Evolutionary conservation across 75 land plant genomes (phyloP).

Genomic region (Cupressus sempervirens): DNA sequence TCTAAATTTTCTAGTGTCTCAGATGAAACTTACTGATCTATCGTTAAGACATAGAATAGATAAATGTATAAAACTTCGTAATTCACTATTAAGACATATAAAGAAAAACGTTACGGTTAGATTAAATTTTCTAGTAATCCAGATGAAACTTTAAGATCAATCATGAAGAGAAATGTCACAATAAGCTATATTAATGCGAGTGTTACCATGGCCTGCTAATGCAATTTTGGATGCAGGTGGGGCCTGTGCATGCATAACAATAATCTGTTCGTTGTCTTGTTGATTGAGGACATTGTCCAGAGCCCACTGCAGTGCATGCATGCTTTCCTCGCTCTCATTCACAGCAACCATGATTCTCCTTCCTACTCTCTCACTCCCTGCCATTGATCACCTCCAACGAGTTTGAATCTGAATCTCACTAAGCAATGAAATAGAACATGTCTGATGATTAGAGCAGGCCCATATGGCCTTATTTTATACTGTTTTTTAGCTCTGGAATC

Average conservation of each 20-base stretch:
- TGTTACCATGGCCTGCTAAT: background rate
- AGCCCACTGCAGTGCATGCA: conserved; percentile 31
- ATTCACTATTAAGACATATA: no score
- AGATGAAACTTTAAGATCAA: no score
- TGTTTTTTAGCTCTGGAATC: background rate
- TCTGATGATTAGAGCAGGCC: background rate
- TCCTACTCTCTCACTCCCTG: conserved; percentile 1
- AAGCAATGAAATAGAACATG: background rate
- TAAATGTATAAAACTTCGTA: no score
- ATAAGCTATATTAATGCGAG: background rate
- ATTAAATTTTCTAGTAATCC: no score
- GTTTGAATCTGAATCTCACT: background rate
- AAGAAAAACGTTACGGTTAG: no score
- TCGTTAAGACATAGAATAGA: no score
- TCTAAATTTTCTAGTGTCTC: no score
- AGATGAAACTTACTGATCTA: no score
- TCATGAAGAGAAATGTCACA: no score
- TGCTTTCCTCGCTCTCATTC: conserved; percentile 33
- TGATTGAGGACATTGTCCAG: conserved; percentile 14
- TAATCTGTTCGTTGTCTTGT: background rate
- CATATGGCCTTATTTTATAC: background rate
- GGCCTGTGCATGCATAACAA: background rate
- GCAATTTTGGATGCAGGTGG: background rate
- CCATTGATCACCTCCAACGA: background rate
- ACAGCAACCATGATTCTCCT: conserved; percentile 31